Evolutionary conservation across 495 filamentous ascomycete genomes (phyloP), one percentile per base, ranked within the genome.

Genomic region (Hypoxylon trugodes): DNA sequence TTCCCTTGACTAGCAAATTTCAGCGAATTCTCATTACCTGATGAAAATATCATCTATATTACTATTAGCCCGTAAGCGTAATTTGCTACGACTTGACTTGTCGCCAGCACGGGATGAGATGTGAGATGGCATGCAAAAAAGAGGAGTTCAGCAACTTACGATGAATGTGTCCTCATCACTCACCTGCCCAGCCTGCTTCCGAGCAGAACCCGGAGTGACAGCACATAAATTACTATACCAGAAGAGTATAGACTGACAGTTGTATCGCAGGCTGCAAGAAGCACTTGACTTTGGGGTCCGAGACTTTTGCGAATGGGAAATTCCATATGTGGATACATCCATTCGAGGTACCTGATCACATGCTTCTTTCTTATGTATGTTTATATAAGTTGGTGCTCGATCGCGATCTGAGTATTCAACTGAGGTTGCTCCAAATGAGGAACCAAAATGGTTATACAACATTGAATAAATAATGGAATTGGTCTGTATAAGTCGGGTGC

Each of bases 11-110:
- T 59, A 62, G 47, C 40, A 49, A n/a, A 63, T 42, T 50, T 52
- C 43, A 36, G 53, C 52, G 47, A 59, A 59, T 63, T 65, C 41
- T 59, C 59, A 68, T 68, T 68, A 68, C 65, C n/a, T 68, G 47
- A 68, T 68, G 59, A 50, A 68, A 68, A 63, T 24, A 42, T 38
- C 28, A 3, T 33, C 6, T 6, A 16, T 25, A 10, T 16, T 37
- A 61, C 22, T 47, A 32, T 57, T 58, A 9, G 51, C 41, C 43
- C 37, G 63, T 66, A 57, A 66, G 63, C 56, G 37, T 40, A 53
- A 43, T 57, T 66, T 15, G 30, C 32, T 33, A 47, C 30, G 51
- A 57, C 19, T 19, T 60, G 55, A 67, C 58, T 67, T 43, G 48
- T 35, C 43, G 9, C 15, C 10, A 16, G 30, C 56, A 41, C 35